Evolutionary conservation across 1,284 basidiomycete species (phyloP), one percentile per base, ranked within the genome.

Genomic region (Athelia psychrophila): DNA sequence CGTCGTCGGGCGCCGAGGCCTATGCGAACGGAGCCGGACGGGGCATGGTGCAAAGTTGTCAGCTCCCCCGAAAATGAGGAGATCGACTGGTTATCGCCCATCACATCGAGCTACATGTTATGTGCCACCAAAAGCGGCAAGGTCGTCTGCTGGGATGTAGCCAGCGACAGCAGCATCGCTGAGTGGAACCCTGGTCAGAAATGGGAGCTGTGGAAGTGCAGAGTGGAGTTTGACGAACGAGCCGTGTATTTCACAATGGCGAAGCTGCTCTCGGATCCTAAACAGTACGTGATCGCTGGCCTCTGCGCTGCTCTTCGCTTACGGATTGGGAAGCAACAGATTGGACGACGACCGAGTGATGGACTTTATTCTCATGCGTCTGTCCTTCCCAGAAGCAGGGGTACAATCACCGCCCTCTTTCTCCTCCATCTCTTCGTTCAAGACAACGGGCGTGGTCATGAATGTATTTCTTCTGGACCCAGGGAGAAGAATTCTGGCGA

Each of bases 161-260:
- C 78, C 49, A 72, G 74, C 2, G 79, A 86, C 50, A 61, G 65
- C 2, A 80, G 78, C 54, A 71, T 86, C 2, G 83, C 83, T 1
- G 77, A 85, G 50, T 88, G 86, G 85, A 78, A 79, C 48, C 84
- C 84, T 2, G 74, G 75, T 4, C 76, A 78, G 49, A 73, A 80
- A 19, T 88, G 85, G 85, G 83, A 87, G 58, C 62, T 88, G 8
- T 88, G 85, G 86, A 88, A 88, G 59, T 88, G 85, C 57, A 69
- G 86, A 12, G 85, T 88, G 10, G 86, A 88, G 60, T 88, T 86
- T 60, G 84, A 86, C 33, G 77, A 82, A 55, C 70, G 81, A 54
- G 79, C 80, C 1, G 86, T 87, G 25, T 88, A 80, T 62, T 87
- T 88, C 60, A 85, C 82, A 0, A 87, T 88, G 84, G 86, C 86